Percentiles rank a stretch among this genome's conserved stretches.
These are phyloP conservation scores for Paramecium biaurelia DNA, from an alignment of 73 alveolate species.

Conservation along the genomic window DNA sequence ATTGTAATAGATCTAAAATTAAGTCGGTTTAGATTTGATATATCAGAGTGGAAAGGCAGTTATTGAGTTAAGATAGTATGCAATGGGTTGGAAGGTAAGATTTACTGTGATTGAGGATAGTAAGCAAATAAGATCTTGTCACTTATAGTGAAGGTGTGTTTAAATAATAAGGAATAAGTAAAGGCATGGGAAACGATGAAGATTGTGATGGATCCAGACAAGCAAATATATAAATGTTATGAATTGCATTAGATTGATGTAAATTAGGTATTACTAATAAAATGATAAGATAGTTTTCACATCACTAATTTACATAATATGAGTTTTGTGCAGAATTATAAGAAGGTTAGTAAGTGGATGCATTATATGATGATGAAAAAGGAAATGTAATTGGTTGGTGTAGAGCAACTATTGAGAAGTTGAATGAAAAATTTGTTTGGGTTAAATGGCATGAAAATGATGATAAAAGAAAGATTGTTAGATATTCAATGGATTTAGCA, in stretches of 20 bases:
- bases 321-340: constrained; percentile 73
- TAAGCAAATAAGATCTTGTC: background rate
- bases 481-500: constrained; percentile 66
- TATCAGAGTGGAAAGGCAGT: background rate
- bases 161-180: background rate
- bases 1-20: background rate
- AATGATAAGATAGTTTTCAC: background rate
- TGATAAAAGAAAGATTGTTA: constrained; percentile 45
- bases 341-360: constrained; percentile 74
- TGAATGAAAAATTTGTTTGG: constrained; percentile 54
- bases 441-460: constrained; percentile 19
- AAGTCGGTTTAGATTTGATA: background rate
- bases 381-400: constrained; percentile 75
- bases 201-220: constrained; percentile 20
- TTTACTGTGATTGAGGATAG: background rate
- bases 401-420: constrained; percentile 60
- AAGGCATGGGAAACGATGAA: background rate
- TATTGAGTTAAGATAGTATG: background rate
- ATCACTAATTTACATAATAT: constrained; percentile 34
- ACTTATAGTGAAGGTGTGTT: background rate
- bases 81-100: background rate
- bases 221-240: background rate
- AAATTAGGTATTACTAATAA: background rate
- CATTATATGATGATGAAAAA: constrained; percentile 72
- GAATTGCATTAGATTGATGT: background rate